Conservation (phyloP, 805 yeast genomes). For the Lachancea quebecensis region DNA sequence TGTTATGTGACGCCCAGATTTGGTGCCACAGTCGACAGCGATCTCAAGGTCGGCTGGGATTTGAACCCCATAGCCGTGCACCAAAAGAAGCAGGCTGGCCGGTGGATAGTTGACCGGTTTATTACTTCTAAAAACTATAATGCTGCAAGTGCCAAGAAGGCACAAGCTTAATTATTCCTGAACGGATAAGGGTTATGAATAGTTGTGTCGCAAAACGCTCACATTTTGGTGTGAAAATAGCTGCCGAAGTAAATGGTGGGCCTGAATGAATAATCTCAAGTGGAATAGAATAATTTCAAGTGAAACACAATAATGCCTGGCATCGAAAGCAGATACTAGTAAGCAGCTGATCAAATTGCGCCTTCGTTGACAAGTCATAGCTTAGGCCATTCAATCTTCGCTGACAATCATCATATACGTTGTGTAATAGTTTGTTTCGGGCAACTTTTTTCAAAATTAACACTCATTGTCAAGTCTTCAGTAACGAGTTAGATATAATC, state of each 20-base stretch:
- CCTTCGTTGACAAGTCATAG: too few species aligned
- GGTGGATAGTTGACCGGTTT: constrained; percentile 47
- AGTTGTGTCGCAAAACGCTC: too few species aligned
- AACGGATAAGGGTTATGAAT: background rate
- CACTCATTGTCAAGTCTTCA: background rate
- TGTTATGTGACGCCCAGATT: constrained; percentile 87
- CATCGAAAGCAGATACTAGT: too few species aligned
- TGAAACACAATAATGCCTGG: too few species aligned
- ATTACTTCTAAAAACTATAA: constrained; percentile 26
- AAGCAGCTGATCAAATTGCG: too few species aligned
- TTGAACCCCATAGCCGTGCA: constrained; percentile 70
- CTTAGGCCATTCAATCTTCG: background rate
- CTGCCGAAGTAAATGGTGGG: too few species aligned
- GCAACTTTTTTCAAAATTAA: too few species aligned
- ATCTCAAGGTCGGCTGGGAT: constrained; percentile 83
- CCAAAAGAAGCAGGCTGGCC: constrained; percentile 60
- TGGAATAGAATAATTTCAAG: too few species aligned
- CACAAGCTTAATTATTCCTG: background rate
- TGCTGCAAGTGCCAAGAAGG: constrained; percentile 3
- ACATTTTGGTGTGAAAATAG: too few species aligned
- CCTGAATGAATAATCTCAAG: too few species aligned
- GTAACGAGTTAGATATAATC: background rate
- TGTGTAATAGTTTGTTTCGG: background rate
- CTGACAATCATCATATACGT: background rate
- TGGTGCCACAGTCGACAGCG: constrained; percentile 78